A percentile compares a stretch with the other conserved stretches of the same genome.
phyloP scores from a whole-genome alignment of 306 rosid species.

The Lathyrus oleraceus region DNA sequence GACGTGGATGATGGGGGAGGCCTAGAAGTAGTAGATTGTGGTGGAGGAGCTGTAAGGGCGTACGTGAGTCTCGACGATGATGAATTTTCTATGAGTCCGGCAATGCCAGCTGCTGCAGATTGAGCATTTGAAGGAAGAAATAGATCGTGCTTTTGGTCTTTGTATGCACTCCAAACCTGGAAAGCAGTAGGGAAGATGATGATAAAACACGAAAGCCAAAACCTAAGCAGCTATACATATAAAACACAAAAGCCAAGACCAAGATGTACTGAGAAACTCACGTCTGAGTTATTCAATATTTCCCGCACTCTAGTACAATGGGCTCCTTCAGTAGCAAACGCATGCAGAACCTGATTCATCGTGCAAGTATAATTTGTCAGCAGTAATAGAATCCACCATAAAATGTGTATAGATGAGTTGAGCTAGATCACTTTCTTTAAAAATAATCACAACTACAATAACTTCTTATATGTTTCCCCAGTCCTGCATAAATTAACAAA shows the following conservation, averaged over 20 bases:
- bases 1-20: conserved; percentile 55
- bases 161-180: conserved; percentile 99
- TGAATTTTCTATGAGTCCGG: conserved; percentile 91
- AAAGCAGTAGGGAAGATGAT: conserved; percentile 15
- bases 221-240: not conserved
- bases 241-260: not conserved
- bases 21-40: conserved; percentile 56
- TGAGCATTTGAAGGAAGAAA: conserved; percentile 99
- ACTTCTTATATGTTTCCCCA: not conserved
- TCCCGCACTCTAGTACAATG: conserved; percentile 96
- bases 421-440: conserved; percentile 2
- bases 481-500: not conserved
- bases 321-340: conserved; percentile 99
- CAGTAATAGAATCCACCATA: conserved; percentile 5
- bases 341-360: conserved; percentile 86
- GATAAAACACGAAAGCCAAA: conserved; percentile 6
- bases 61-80: conserved; percentile 82
- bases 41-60: conserved; percentile 84
- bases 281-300: conserved; percentile 80
- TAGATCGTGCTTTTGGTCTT: conserved; percentile 97
- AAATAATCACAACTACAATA: conserved; percentile 1
- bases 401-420: conserved; percentile 4
- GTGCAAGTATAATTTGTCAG: conserved; percentile 24
- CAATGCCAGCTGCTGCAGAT: conserved; percentile 98
- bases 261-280: conserved; percentile 46